Evolutionary conservation across 495 filamentous ascomycete genomes (phyloP).

Genomic region (Aspergillus affinis): DNA sequence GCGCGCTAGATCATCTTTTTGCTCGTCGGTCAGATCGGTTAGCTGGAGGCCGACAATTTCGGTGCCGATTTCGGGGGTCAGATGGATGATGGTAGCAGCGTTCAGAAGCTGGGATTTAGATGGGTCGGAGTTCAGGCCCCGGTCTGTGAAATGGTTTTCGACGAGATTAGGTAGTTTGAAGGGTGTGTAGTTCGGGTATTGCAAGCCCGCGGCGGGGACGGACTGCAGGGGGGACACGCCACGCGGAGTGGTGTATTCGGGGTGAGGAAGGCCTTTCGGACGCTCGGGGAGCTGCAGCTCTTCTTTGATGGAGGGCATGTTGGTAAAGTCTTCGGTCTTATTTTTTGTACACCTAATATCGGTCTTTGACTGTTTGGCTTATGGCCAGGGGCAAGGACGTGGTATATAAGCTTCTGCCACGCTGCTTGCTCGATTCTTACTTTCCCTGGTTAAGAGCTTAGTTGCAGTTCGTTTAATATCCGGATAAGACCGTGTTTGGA

Average conservation of each 20-base stretch:
- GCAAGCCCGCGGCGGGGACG: slow-evolving; percentile 9
- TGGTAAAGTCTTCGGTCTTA: no score
- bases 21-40: slow-evolving; percentile 32
- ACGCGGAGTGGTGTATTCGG: slow-evolving; percentile 9
- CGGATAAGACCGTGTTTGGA: no score
- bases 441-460: not conserved
- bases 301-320: slow-evolving; percentile 1
- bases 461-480: not conserved
- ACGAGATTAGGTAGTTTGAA: slow-evolving; percentile 14
- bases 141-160: slow-evolving; percentile 5
- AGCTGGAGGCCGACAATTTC: slow-evolving; percentile 44
- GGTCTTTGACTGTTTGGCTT: no score
- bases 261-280: slow-evolving; percentile 8
- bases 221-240: slow-evolving; percentile 11
- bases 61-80: slow-evolving; percentile 44
- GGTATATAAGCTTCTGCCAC: no score
- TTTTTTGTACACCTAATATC: no score
- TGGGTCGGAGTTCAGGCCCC: slow-evolving; percentile 6
- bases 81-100: slow-evolving; percentile 17
- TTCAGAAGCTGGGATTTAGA: slow-evolving; percentile 3
- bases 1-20: slow-evolving; percentile 45
- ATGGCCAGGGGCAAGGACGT: no score
- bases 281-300: slow-evolving; percentile 3
- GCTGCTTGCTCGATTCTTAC: no score
- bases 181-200: slow-evolving; percentile 16